These are phyloP conservation scores for Cantharellus anzutake DNA, from an alignment of 768 basidiomycete species.

Conservation along the genomic window DNA sequence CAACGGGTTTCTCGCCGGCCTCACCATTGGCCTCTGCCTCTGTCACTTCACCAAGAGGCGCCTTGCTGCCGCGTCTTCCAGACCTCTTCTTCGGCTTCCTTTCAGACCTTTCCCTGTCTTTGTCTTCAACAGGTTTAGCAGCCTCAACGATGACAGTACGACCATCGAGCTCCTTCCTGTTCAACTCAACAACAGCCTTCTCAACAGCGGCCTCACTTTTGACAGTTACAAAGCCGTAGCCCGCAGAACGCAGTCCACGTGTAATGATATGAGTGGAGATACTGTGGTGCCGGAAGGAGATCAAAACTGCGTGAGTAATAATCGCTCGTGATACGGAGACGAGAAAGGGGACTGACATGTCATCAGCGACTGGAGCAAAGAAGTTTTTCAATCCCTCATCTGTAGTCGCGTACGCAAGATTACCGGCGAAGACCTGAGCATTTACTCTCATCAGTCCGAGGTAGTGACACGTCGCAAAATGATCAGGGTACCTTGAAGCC, in stretches of 20 bases:
- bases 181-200: slow-evolving; percentile 66
- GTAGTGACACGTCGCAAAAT: slow-evolving; percentile 10
- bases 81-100: slow-evolving; percentile 56
- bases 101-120: slow-evolving; percentile 67
- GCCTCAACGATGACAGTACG: slow-evolving; percentile 81
- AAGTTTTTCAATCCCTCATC: slow-evolving; percentile 90
- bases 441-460: slow-evolving; percentile 2
- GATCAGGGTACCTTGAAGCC: slow-evolving; percentile 8
- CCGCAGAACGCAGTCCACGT: slow-evolving; percentile 69
- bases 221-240: slow-evolving; percentile 86
- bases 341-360: slow-evolving; percentile 50
- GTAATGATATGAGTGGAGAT: slow-evolving; percentile 71
- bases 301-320: slow-evolving; percentile 2
- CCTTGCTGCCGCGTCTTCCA: slow-evolving; percentile 70
- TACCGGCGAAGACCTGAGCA: slow-evolving; percentile 76
- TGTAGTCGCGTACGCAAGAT: slow-evolving; percentile 86
- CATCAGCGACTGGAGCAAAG: slow-evolving; percentile 72
- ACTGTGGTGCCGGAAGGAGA: slow-evolving; percentile 22
- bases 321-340: slow-evolving; percentile 13
- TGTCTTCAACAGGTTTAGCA: slow-evolving; percentile 80
- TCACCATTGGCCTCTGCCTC: slow-evolving; percentile 71
- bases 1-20: slow-evolving; percentile 21
- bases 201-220: slow-evolving; percentile 63
- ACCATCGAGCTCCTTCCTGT: slow-evolving; percentile 79
- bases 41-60: slow-evolving; percentile 75